Evolutionary conservation across 1,284 basidiomycete genomes (phyloP), one percentile per base, ranked within the genome.

Genomic region (Trametes pubescens): DNA sequence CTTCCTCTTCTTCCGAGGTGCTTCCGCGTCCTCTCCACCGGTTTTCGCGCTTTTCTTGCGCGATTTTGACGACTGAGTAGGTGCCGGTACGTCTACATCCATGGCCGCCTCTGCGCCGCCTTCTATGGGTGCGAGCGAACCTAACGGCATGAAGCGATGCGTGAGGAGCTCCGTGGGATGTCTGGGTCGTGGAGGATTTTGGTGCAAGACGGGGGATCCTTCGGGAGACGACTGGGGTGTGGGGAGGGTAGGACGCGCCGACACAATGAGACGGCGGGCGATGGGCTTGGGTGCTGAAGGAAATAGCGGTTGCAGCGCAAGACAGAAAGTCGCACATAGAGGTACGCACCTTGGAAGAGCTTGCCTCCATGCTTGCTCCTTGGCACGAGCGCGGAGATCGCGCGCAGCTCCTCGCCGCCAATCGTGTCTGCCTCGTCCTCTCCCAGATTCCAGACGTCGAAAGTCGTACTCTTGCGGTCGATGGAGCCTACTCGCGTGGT

Each of bases 361-460:
- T 80, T 84, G 1, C 88, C 88, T 29, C 79, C 80, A 69, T 88
- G 88, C 60, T 76, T 82, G 68, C 80, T 84, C 32, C 88, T 78
- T 0, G 91, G 91, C 1, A 92, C 73, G 2, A 93, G 76, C 72
- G 86, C 89, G 1, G 86, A 81, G 2, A 92, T 72, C 0, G 76
- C 74, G 47, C 81, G 82, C 46, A 91, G 75, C 72, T 92, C 91
- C 64, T 91, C 91, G 9, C 84, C 91, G 0, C 83, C 83, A 9
- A 82, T 72, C 1, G 72, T 67, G 0, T 78, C 75, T 3, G 75
- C 71, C 32, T 80, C 75, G 40, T 80, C 81, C 14, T 81, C 79
- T 6, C 79, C 80, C n/a, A 89, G 69, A 22, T 84, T 82, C 88
- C 87, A 92, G 8, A 91, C 76, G 66, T 91, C 88, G 67, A 86